Evolutionary conservation across 257 asterid species (phyloP).

Genomic region (Gynochthodes officinalis): DNA sequence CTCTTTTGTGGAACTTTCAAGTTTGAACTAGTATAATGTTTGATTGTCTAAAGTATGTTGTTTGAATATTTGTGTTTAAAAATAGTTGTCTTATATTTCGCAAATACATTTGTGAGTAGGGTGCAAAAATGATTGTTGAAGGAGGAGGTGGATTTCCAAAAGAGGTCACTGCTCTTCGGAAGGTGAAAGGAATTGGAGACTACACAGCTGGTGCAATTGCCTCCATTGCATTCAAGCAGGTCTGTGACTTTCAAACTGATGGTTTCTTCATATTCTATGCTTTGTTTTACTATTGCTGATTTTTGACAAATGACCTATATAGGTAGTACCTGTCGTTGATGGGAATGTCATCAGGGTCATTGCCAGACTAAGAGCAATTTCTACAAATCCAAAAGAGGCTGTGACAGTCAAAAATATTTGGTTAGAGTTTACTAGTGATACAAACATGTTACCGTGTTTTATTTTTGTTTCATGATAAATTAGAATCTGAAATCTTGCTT

Average conservation of each 20-base stretch:
- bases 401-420: conserved; percentile 70
- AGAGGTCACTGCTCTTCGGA: conserved; percentile 71
- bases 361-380: conserved; percentile 78
- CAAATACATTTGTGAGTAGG: conserved; percentile 38
- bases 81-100: conserved; percentile 2
- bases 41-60: background rate
- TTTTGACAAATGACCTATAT: conserved; percentile 22
- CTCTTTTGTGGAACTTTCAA: background rate
- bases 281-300: conserved; percentile 11
- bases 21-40: background rate
- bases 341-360: conserved; percentile 93
- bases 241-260: conserved; percentile 23
- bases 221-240: conserved; percentile 92
- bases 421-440: conserved; percentile 35
- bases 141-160: conserved; percentile 73
- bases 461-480: background rate
- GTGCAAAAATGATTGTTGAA: conserved; percentile 88
- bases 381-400: conserved; percentile 74
- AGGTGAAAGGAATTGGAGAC: conserved; percentile 83
- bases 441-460: conserved; percentile 2
- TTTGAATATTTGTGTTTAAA: background rate
- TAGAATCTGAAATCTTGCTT: background rate
- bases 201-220: conserved; percentile 98
- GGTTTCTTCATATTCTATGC: conserved; percentile 5
- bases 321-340: conserved; percentile 96